Base-by-base conservation (phyloP, 768 basidiomycete species). In the Hydnomerulius pinastri region DNA sequence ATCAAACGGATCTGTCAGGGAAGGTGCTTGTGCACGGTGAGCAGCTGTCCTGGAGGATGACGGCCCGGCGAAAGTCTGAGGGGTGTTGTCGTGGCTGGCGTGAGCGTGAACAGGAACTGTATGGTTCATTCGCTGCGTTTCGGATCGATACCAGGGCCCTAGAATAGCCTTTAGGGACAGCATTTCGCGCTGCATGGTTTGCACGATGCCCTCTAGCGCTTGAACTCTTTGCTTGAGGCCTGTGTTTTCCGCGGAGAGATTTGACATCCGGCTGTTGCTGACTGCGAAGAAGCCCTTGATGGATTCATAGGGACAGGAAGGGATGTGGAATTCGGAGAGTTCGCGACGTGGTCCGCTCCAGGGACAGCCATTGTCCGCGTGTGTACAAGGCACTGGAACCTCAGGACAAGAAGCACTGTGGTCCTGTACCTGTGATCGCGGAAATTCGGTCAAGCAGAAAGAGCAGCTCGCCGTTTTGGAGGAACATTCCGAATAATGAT, bases 161-260 rank as follows among this genome's bases (percentile, higher is more conserved):
- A 93, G 65, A 5, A 77, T 80, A n/a, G 59, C 67, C 60, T 77
- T 81, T 27, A 82, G 73, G 7, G 69, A 68, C 9, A 73, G 71
- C 62, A 90, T 71, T 53, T 93, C 89, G 32, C 72, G 75, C 43
- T 74, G 75, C 60, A 83, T 70, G 4, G 66, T 64, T 25, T 77
- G 74, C 20, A 86, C 61, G 2, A 76, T 67, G 13, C 75, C 75
- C 61, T 91, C 88, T 18, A 90, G 67, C 0, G 75, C 73, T 11
- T 81, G 78, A 8, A 89, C 70, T 27, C 78, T 77, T 53, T 78
- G 75, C 23, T 81, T 79, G 15, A 93, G 75, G 8, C 81, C 50
- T 15, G 77, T 68, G 59, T 92, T 92, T 62, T 92, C 87, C 48
- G 82, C 75, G 32, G 73, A 71, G 4, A 90, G 70, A 10, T 70